Evolutionary conservation across 2,329 filamentous ascomycete genomes (phyloP), one percentile per base, ranked within the genome.

Genomic region (Penicillium sp.): DNA sequence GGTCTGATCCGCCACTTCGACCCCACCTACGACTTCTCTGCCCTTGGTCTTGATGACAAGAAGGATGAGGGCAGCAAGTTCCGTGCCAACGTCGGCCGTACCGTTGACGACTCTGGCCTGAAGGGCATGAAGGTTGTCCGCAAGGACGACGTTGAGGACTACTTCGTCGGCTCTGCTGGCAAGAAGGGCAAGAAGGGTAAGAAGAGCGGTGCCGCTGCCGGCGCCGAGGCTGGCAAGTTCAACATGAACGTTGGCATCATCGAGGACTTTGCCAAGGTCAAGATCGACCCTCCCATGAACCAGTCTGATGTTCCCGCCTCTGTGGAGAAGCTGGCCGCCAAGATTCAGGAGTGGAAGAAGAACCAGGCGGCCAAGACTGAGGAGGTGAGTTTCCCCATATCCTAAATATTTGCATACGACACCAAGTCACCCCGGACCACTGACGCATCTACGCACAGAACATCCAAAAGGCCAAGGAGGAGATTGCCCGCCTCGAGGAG

Each of bases 391-490:
- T 67, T 38, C 42, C 14, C 51, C 35, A 5, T 51, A n/a, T 25
- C 6, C 10, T 37, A 4, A 22, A 19, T 22, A 22, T 35, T 13
- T 5, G 10, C n/a, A 22, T 22, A 25, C 2, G 26, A 35, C 33
- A 13, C 35, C 11, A n/a, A 37, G 28, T 51, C 7, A 42, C 6
- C 14, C 45, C 45, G 5, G 25, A 30, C 45, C 53, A 33, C 60
- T 60, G 55, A 64, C 33, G 62, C 66, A 66, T 67, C 66, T 65
- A 68, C 60, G 73, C 80, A 30, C 72, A 98, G 95, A 99, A 99
- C 84, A 89, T 98, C 63, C 91, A 92, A 66, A 97, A 97, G 80
- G 95, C 95, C 63, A 90, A 97, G 83, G 94, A 94, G 79, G 93
- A 97, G 79, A 96, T 99, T 65, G 92, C 93, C 75, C 88, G 89